Conservation (phyloP, 768 basidiomycete species). For the Strobilomyces dryophilus region DNA sequence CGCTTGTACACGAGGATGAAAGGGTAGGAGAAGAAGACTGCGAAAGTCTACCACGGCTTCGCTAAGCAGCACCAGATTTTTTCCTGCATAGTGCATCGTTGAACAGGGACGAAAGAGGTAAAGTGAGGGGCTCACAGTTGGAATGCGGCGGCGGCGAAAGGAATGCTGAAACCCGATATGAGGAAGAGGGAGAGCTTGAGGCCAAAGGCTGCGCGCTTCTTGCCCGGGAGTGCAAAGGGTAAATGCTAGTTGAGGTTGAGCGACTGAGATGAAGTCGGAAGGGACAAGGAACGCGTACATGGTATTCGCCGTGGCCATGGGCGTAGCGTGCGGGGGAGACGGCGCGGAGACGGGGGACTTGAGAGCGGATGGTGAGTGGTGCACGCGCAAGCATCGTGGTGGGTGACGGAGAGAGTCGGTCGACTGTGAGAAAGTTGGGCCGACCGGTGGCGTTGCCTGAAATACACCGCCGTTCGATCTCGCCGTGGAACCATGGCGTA, state of each 20-base stretch:
- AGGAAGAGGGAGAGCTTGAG: constrained; percentile 37
- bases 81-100: constrained; percentile 33
- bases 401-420: constrained; percentile 15
- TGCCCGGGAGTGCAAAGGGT: constrained; percentile 51
- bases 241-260: constrained; percentile 40
- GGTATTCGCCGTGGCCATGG: constrained; percentile 48
- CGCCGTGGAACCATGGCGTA: constrained; percentile 38
- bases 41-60: constrained; percentile 3
- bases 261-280: background rate
- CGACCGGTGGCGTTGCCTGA: background rate
- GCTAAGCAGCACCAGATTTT: constrained; percentile 30
- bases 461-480: too few relatives aligned
- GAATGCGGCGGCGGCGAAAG: constrained; percentile 56
- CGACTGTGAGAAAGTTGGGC: constrained; percentile 18
- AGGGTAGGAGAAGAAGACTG: background rate
- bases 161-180: constrained; percentile 57
- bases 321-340: constrained; percentile 38
- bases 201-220: constrained; percentile 45
- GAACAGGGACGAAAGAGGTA: background rate
- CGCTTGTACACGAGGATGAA: constrained; percentile 6
- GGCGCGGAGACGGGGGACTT: constrained; percentile 28
- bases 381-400: constrained; percentile 40
- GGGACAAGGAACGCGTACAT: constrained; percentile 36
- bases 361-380: constrained; percentile 40
- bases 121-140: constrained; percentile 52